phyloP scores from a whole-genome alignment of 768 basidiomycete species.

The Boletus rubroflammeus region DNA sequence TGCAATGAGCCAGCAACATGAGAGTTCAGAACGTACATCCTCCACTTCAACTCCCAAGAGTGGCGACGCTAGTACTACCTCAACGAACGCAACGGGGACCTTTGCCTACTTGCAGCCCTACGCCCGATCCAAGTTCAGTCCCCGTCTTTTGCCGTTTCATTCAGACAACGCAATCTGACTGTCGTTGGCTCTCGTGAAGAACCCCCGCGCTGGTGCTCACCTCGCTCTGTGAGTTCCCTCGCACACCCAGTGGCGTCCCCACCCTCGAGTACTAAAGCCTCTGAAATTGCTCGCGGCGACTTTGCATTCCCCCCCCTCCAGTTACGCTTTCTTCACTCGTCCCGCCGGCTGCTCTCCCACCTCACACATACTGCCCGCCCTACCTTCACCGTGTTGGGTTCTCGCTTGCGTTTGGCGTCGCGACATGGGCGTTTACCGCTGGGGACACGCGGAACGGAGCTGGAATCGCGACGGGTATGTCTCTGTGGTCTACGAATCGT shows the following conservation, averaged over 20 bases:
- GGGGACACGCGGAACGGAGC: slow-evolving; percentile 44
- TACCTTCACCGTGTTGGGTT: slow-evolving; percentile 44
- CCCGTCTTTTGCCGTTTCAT: background rate
- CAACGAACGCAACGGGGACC: slow-evolving; percentile 17
- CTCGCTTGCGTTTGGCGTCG: slow-evolving; percentile 40
- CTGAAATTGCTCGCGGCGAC: background rate
- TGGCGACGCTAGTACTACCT: background rate
- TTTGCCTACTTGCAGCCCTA: slow-evolving; percentile 29
- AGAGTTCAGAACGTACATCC: background rate
- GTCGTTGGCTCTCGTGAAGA: slow-evolving; percentile 10
- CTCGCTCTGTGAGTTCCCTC: slow-evolving; percentile 33
- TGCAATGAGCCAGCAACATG: slow-evolving; percentile 8
- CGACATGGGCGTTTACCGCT: slow-evolving; percentile 39
- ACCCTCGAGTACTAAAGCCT: background rate
- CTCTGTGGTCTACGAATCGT: background rate
- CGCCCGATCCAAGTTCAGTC: slow-evolving; percentile 32
- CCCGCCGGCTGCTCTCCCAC: slow-evolving; percentile 32
- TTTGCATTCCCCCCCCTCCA: slow-evolving; percentile 10
- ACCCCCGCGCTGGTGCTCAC: slow-evolving; percentile 30
- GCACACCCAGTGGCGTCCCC: background rate
- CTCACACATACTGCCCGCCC: slow-evolving; percentile 35
- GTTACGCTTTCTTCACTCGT: slow-evolving; percentile 37
- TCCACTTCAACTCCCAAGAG: background rate
- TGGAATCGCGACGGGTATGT: slow-evolving; percentile 37
- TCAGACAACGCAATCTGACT: slow-evolving; percentile 14